Evolutionary conservation across 2,329 filamentous ascomycete genomes (phyloP), one percentile per base, ranked within the genome.

Genomic region (Lasiodiplodia theobromae): DNA sequence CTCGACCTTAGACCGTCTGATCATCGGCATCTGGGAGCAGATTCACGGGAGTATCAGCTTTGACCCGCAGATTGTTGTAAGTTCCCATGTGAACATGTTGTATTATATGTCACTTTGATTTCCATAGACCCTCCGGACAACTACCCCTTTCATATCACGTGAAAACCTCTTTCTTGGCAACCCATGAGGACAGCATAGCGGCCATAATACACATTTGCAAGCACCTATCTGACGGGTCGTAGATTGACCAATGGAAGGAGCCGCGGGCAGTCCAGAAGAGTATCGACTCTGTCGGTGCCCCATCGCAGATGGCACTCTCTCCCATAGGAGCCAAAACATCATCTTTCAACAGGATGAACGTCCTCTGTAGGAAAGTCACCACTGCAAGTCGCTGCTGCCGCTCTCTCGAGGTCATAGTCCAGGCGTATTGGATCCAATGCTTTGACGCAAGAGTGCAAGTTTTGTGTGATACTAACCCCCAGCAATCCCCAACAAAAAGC

Each of bases 371-470:
- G 3, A 83, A 81, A 66, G 78, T 83, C n/a, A 83, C 80, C 38
- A 81, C 83, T 67, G 80, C 84, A n/a, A 86, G 84, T 71, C 82
- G 85, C 16, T 83, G 85, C 1, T 86, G 83, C 66, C 79, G 86
- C n/a, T 85, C 85, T 0, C 78, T 87, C n/a, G 86, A 88, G 73
- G 86, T 88, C 68, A 85, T 88, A 28, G 84, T 88, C 2, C 86
- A 88, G 72, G 85, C 86, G 4, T 82, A 84, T 37, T 88, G 86
- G 86, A 79, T 86, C 2, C 84, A 87, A 71, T 82, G 84, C 40
- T 88, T 86, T 71, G 83, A 86, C 67, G 81, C 84, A 2, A 83
- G 86, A 68, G 82, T 86, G 10, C 79, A 80, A 16, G 76, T 79
- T 21, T 78, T 84, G 18, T 76, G 75, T 18, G 72, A 78, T n/a